Evolutionary conservation across 2,329 filamentous ascomycete genomes (phyloP).

Genomic region (Tolypocladium album): DNA sequence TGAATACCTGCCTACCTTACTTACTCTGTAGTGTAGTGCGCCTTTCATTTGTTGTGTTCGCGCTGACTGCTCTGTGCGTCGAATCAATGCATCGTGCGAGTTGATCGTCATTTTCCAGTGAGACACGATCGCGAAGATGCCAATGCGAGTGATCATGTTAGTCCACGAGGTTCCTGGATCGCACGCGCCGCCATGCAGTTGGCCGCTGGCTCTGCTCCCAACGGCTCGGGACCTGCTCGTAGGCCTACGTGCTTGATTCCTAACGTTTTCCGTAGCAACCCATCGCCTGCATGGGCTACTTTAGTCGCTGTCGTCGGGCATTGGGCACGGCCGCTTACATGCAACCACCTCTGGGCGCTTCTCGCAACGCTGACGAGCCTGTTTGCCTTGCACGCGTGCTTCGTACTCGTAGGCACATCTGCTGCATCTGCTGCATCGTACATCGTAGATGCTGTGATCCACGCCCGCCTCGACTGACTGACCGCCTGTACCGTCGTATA

Average conservation of each 20-base stretch:
- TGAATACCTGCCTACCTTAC: too few relatives aligned
- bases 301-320: neutral
- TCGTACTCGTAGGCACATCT: neutral
- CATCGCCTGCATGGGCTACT: neutral
- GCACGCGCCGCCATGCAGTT: neutral
- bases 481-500: too few relatives aligned
- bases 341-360: neutral
- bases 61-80: neutral
- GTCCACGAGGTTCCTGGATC: neutral
- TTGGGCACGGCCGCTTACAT: neutral
- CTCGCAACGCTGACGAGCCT: neutral
- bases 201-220: neutral
- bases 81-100: neutral
- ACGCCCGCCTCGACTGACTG: neutral
- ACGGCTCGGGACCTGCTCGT: neutral
- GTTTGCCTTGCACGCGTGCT: neutral
- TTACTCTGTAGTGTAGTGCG: too few relatives aligned
- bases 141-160: neutral
- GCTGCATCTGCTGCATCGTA: too few relatives aligned
- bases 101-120: neutral
- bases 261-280: neutral
- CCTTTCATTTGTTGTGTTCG: neutral
- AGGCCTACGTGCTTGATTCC: too few relatives aligned
- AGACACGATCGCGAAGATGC: neutral
- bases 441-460: neutral